phyloP scores from a whole-genome alignment of 495 filamentous ascomycete genomes.

The Hypomontagnella monticulosa region DNA sequence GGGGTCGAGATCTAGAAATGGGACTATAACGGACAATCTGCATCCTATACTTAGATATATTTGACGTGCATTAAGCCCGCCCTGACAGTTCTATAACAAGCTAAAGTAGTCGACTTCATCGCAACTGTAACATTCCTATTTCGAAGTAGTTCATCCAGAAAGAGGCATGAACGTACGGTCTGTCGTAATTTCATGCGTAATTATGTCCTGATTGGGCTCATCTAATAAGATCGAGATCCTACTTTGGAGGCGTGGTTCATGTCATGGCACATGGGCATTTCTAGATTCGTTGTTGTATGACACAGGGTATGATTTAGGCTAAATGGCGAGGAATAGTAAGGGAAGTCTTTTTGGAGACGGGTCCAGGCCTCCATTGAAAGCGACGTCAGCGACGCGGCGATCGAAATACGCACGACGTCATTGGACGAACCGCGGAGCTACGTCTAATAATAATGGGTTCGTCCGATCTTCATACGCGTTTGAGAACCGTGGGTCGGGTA shows the following conservation, averaged over 20 bases:
- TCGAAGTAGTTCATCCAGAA: slow-evolving; percentile 19
- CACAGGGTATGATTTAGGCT: slow-evolving; percentile 29
- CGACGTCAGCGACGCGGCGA: slow-evolving; percentile 21
- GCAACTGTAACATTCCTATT: slow-evolving; percentile 21
- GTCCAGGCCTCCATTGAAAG: slow-evolving; percentile 30
- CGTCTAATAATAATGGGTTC: slow-evolving; percentile 22
- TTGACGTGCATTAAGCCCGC: slow-evolving; percentile 11
- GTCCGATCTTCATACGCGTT: slow-evolving; percentile 20
- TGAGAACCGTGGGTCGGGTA: slow-evolving; percentile 35
- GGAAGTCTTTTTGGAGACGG: neutral
- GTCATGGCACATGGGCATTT: slow-evolving; percentile 23
- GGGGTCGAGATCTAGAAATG: neutral
- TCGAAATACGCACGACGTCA: slow-evolving; percentile 30
- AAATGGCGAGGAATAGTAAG: slow-evolving; percentile 22
- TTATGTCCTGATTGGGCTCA: slow-evolving; percentile 4
- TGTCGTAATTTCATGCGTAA: slow-evolving; percentile 29
- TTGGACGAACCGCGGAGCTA: slow-evolving; percentile 19
- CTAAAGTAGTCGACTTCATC: neutral
- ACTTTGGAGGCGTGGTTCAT: neutral
- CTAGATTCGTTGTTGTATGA: slow-evolving; percentile 18
- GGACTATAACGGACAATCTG: too few species aligned
- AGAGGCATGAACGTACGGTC: slow-evolving; percentile 1
- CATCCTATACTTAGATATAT: too few species aligned
- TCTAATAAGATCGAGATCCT: slow-evolving; percentile 17
- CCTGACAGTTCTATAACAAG: slow-evolving; percentile 5